Base-by-base conservation (phyloP, 371 early-diverging fungal genomes). In the Funneliformis caledonium region DNA sequence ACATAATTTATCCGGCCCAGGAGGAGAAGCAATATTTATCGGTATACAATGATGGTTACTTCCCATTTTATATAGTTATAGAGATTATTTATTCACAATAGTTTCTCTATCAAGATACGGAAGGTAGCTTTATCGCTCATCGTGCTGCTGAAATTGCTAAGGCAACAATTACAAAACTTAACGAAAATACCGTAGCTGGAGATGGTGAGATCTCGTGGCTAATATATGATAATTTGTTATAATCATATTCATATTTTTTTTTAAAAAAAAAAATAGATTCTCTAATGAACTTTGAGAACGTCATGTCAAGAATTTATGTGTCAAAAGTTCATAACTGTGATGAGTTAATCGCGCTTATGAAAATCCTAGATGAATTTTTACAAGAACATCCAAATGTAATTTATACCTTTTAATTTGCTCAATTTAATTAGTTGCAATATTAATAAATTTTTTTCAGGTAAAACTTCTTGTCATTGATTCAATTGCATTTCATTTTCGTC, bases 1-100 rank as follows among this genome's bases (percentile, higher is more conserved):
- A 0, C 75, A 56, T 56, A 19, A 59, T 10, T 45, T 82, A 37
- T 88, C 88, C 5, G 91, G 89, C 3, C 67, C 81, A 0, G 83
- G 84, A 22, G 91, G 89, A 0, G 88, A 92, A 64, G 92, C 91
- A 26, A 78, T 94, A 4, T 94, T 90, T 82, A 91, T 93, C 73
- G 92, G 90, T 88, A 84, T 67, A 11, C 26, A 47, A 10, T 31
- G 33, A 26, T 67, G 50, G 14, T 37, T 1, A 33, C 14, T 73
- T 0, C 14, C 48, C 48, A 3, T 8, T 73, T 19, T 74, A 52
- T 52, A 12, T 56, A 31, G 22, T 65, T 65, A 33, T 2, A 31
- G 14, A 16, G 11, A 16, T 74, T 37, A 56, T 10, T 52, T 31
- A 1, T 22, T 26, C 19, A 12, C 14, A 31, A 7, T 37, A 76